phyloP scores from a whole-genome alignment of 768 basidiomycete genomes.

The Auricularia sp. region DNA sequence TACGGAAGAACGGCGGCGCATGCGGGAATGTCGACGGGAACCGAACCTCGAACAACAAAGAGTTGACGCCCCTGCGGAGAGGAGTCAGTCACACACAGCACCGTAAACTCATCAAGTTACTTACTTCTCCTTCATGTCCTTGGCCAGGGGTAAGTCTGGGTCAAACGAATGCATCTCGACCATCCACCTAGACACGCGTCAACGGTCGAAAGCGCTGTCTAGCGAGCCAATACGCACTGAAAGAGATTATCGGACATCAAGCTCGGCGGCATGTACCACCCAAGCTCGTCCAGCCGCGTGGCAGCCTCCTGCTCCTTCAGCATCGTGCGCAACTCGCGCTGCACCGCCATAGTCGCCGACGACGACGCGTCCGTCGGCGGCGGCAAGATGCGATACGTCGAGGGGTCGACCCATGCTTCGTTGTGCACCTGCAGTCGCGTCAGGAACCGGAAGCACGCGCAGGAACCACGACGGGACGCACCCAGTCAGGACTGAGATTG shows the following conservation, averaged over 20 bases:
- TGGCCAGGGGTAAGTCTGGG: constrained; percentile 43
- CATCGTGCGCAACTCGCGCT: constrained; percentile 51
- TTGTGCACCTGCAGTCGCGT: constrained; percentile 38
- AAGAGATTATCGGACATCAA: constrained; percentile 56
- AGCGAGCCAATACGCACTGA: constrained; percentile 62
- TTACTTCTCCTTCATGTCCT: constrained; percentile 44
- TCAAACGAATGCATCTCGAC: constrained; percentile 54
- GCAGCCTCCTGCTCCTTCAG: constrained; percentile 46
- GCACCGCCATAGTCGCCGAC: constrained; percentile 45
- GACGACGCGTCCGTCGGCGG: constrained; percentile 49
- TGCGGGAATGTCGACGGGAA: constrained; percentile 59
- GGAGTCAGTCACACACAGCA: neutral
- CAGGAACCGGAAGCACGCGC: no score
- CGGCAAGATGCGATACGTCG: constrained; percentile 40
- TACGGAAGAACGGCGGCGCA: constrained; percentile 66
- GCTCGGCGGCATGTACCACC: constrained; percentile 65
- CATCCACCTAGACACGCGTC: constrained; percentile 14
- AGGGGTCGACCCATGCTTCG: constrained; percentile 34
- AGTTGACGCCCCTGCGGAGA: constrained; percentile 39
- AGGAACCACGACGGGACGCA: neutral
- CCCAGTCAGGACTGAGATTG: neutral
- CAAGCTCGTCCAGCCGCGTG: constrained; percentile 36
- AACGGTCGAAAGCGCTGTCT: neutral
- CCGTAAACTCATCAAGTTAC: constrained; percentile 11
- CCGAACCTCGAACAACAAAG: constrained; percentile 61